Evolutionary conservation across 1,139 yeast genomes (phyloP).

Genomic region (Candida sp.): DNA sequence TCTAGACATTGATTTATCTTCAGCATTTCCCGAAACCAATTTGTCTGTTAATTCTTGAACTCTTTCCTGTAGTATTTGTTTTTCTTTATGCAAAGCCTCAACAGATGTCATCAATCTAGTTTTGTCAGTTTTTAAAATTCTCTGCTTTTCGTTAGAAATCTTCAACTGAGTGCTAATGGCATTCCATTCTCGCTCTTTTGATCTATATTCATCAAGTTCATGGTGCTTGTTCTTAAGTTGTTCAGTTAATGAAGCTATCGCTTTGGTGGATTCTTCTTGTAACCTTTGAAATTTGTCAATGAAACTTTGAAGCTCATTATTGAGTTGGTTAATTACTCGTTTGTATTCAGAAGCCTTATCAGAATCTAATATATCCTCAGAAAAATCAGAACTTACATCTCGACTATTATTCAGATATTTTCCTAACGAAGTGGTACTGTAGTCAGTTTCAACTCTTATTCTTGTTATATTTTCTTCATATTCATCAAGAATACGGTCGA

Average conservation of each 20-base stretch:
- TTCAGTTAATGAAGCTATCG: conserved; percentile 24
- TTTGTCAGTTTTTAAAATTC: conserved; percentile 48
- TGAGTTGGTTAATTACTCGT: conserved; percentile 1
- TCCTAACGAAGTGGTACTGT: neutral
- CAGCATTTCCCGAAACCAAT: conserved; percentile 16
- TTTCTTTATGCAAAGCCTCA: conserved; percentile 38
- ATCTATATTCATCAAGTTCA: conserved; percentile 16
- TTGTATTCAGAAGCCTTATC: conserved; percentile 4
- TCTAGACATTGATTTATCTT: conserved; percentile 10
- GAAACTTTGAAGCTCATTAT: conserved; percentile 17
- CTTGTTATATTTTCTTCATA: conserved; percentile 3
- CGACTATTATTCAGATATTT: neutral
- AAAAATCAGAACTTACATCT: neutral
- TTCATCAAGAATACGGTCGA: conserved; percentile 27
- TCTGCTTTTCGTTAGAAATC: conserved; percentile 44
- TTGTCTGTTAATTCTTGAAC: conserved; percentile 30
- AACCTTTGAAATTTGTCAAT: conserved; percentile 18
- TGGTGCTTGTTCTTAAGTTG: conserved; percentile 28
- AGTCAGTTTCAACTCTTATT: neutral
- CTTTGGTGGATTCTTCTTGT: conserved; percentile 21
- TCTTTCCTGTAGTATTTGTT: conserved; percentile 28
- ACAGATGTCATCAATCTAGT: conserved; percentile 39
- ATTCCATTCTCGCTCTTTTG: conserved; percentile 14
- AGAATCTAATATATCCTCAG: conserved; percentile 6
- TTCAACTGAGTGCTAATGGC: conserved; percentile 27